Evolutionary conservation across 805 yeast species (phyloP).

Genomic region (Tetrapisispora iriomotensis): DNA sequence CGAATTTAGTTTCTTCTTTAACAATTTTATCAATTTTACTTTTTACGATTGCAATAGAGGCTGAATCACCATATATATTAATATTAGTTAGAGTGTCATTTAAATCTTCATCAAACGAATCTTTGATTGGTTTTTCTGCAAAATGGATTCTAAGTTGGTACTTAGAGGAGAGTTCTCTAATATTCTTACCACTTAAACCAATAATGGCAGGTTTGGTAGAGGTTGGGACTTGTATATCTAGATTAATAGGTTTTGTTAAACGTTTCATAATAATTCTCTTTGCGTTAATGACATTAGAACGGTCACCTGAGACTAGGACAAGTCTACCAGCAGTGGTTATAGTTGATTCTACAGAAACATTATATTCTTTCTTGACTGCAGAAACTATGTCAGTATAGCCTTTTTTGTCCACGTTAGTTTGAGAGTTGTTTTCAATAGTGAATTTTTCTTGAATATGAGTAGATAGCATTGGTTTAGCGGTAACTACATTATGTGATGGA

Average conservation of each 20-base stretch:
- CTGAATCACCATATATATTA: constrained; percentile 70
- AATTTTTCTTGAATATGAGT: constrained; percentile 68
- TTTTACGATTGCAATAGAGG: constrained; percentile 70
- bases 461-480: constrained; percentile 42
- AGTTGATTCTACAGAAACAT: constrained; percentile 73
- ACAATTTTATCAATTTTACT: constrained; percentile 61
- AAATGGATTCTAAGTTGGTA: constrained; percentile 62
- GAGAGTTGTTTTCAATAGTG: constrained; percentile 59
- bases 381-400: constrained; percentile 60
- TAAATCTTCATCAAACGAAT: constrained; percentile 43
- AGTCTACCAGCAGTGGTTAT: constrained; percentile 70
- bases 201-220: constrained; percentile 67
- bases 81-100: constrained; percentile 51
- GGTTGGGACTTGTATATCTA: constrained; percentile 63
- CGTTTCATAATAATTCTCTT: constrained; percentile 65
- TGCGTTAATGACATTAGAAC: constrained; percentile 55
- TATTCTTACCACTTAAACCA: constrained; percentile 75
- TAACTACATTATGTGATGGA: constrained; percentile 1
- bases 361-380: constrained; percentile 45
- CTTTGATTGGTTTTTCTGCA: constrained; percentile 25
- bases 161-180: constrained; percentile 68
- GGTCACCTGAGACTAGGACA: constrained; percentile 69
- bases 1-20: constrained; percentile 56
- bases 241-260: constrained; percentile 62
- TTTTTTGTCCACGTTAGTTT: constrained; percentile 47